These are phyloP conservation scores for Biscogniauxia sp. DNA, from an alignment of 2,329 filamentous ascomycete genomes.

Conservation along the genomic window DNA sequence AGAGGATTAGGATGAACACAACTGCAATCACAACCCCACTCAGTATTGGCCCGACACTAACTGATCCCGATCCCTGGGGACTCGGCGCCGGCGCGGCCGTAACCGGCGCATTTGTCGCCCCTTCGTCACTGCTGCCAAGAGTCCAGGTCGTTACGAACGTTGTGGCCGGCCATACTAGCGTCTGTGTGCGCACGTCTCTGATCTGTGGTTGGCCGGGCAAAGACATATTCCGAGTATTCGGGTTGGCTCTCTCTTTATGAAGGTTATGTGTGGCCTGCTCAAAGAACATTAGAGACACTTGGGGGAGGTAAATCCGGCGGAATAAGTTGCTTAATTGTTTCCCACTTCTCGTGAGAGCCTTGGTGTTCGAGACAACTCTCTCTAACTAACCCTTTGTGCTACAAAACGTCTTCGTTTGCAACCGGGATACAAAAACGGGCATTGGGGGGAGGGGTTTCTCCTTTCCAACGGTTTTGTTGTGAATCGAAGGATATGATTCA, in stretches of 20 bases:
- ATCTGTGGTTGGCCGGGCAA: neutral
- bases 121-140: constrained; percentile 18
- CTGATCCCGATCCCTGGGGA: constrained; percentile 9
- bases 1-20: constrained; percentile 24
- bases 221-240: neutral
- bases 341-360: too few species aligned
- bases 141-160: constrained; percentile 26
- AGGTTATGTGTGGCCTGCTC: too few species aligned
- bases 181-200: constrained; percentile 25
- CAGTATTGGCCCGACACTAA: constrained; percentile 26
- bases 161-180: constrained; percentile 17
- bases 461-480: neutral
- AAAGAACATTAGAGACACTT: too few species aligned
- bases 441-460: neutral
- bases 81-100: constrained; percentile 14
- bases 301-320: too few species aligned
- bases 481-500: neutral
- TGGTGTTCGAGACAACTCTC: too few species aligned
- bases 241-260: too few species aligned
- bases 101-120: constrained; percentile 16
- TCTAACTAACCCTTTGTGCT: constrained; percentile 4
- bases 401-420: constrained; percentile 1
- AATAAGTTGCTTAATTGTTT: too few species aligned
- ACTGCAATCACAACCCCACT: constrained; percentile 23
- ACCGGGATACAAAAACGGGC: neutral